phyloP scores from a whole-genome alignment of 106 monocot genomes.

The Dendrobium catenatum region DNA sequence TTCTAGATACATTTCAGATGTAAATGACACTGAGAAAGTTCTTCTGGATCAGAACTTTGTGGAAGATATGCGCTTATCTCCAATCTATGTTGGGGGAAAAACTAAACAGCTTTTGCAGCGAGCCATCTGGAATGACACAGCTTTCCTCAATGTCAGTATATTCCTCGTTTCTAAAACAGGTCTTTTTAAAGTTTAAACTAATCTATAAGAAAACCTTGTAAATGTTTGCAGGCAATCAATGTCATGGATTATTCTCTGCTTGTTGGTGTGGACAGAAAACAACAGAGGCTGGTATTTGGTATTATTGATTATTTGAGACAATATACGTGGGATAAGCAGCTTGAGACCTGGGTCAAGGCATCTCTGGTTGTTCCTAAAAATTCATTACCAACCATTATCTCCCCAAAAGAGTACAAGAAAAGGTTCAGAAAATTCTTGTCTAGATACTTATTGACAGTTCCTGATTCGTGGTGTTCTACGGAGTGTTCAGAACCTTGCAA shows the following conservation, averaged over 20 bases:
- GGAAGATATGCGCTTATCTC: conserved; percentile 63
- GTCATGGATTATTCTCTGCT: conserved; percentile 91
- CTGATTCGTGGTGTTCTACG: conserved; percentile 52
- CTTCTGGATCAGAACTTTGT: conserved; percentile 77
- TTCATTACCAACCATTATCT: conserved; percentile 57
- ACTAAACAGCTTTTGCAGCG: conserved; percentile 72
- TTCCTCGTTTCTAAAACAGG: neutral
- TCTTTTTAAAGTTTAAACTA: neutral
- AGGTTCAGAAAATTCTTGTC: conserved; percentile 79
- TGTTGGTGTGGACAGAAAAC: conserved; percentile 78
- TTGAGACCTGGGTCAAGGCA: conserved; percentile 78
- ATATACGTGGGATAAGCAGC: conserved; percentile 87
- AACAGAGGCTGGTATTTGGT: conserved; percentile 67
- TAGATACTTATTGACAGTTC: conserved; percentile 77
- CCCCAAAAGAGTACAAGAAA: conserved; percentile 83
- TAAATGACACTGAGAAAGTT: conserved; percentile 43
- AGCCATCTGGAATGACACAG: conserved; percentile 84
- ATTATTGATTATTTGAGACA: conserved; percentile 87
- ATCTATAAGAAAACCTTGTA: neutral
- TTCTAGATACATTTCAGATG: conserved; percentile 46
- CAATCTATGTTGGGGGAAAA: conserved; percentile 60
- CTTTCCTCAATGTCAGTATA: conserved; percentile 69
- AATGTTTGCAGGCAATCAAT: conserved; percentile 54
- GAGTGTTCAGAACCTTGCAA: conserved; percentile 24
- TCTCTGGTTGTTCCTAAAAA: conserved; percentile 74